Conservation (phyloP, 768 basidiomycete species). For the Tylopilus vinaceipallidus region DNA sequence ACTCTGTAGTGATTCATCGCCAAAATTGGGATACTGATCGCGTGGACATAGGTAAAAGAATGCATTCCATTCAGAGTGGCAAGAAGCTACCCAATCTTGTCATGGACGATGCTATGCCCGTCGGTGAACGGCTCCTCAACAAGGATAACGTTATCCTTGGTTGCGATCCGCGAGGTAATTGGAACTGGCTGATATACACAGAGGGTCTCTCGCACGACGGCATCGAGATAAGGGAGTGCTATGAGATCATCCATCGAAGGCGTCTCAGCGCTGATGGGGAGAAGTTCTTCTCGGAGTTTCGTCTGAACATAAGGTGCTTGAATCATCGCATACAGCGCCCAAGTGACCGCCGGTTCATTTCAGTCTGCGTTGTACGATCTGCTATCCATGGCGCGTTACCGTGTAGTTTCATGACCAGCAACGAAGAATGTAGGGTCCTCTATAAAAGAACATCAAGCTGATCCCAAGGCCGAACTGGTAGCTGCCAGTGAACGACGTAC, state of each 20-base stretch:
- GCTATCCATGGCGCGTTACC: constrained; percentile 26
- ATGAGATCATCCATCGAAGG: constrained; percentile 72
- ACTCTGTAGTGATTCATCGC: constrained; percentile 46
- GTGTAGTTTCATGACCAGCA: constrained; percentile 60
- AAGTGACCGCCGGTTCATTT: constrained; percentile 40
- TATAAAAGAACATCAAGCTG: constrained; percentile 21
- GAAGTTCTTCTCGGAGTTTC: constrained; percentile 58
- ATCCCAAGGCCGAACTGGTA: too few relatives aligned
- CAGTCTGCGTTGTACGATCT: neutral
- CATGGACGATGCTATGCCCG: constrained; percentile 37
- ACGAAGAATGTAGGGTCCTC: constrained; percentile 62
- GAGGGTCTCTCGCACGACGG: constrained; percentile 57
- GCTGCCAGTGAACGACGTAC: constrained; percentile 38
- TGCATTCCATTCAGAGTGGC: neutral
- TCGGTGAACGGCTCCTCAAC: constrained; percentile 46
- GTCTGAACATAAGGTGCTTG: constrained; percentile 47
- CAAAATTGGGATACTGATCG: constrained; percentile 49
- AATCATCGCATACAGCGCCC: constrained; percentile 58
- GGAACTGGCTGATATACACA: constrained; percentile 54
- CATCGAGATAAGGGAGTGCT: constrained; percentile 65
- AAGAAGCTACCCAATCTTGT: constrained; percentile 37
- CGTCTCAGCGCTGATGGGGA: constrained; percentile 47
- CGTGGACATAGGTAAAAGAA: constrained; percentile 12
- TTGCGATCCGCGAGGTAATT: constrained; percentile 41
- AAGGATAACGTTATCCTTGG: constrained; percentile 52